phyloP scores from a whole-genome alignment of 129 eudicot genomes.

The Ambrosia artemisiifolia region DNA sequence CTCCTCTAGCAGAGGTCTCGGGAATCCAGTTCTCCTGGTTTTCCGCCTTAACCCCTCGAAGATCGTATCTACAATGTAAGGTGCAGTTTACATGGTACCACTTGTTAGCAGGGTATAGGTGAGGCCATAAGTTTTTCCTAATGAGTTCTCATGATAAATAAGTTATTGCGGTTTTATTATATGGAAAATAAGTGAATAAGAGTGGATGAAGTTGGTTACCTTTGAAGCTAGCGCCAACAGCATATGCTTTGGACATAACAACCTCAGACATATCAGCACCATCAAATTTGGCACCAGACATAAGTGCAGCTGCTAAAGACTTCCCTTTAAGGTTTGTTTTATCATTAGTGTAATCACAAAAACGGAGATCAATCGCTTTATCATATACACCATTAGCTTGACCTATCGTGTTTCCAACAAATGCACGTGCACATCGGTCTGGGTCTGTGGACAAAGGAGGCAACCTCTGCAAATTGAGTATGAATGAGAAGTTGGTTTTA shows the following conservation, averaged over 20 bases:
- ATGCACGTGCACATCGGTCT: slow-evolving; percentile 77
- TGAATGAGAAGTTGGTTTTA: too few species aligned
- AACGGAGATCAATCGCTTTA: slow-evolving; percentile 88
- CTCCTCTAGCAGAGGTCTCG: too few species aligned
- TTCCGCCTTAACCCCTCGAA: too few species aligned
- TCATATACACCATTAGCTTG: slow-evolving; percentile 99
- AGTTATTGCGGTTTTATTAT: not conserved
- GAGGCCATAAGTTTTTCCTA: too few species aligned
- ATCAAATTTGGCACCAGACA: slow-evolving; percentile 95
- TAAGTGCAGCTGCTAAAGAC: slow-evolving; percentile 92
- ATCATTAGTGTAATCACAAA: slow-evolving; percentile 91
- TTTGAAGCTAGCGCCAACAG: slow-evolving; percentile 92
- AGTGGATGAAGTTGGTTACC: slow-evolving; percentile 41
- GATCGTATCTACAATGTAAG: too few species aligned
- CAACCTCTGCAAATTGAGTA: slow-evolving; percentile 60
- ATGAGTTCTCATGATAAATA: too few species aligned
- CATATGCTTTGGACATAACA: slow-evolving; percentile 98
- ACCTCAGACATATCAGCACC: slow-evolving; percentile 99
- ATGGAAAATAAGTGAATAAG: not conserved
- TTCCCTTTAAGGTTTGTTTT: slow-evolving; percentile 89
- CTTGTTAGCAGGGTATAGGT: too few species aligned
- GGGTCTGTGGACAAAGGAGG: slow-evolving; percentile 97
- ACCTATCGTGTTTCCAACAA: slow-evolving; percentile 95
- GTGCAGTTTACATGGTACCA: too few species aligned
- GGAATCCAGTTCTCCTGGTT: too few species aligned